Evolutionary conservation across 805 yeast genomes (phyloP).

Genomic region (Dipodascus albidus): DNA sequence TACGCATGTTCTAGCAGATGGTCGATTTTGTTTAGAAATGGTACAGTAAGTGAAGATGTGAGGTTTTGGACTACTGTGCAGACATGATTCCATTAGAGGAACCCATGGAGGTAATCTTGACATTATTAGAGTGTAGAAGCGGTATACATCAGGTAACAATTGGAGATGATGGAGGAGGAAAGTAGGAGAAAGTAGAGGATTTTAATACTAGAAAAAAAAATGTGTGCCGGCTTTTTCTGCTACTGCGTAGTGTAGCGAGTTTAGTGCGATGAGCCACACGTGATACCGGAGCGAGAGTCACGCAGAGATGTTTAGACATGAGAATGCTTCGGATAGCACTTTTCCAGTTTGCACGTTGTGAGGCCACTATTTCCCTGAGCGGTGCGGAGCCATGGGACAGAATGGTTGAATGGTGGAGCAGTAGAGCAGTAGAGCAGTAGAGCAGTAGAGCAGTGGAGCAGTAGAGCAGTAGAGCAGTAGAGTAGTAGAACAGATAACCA

Average conservation of each 20-base stretch:
- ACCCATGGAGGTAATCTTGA: slow-evolving; percentile 67
- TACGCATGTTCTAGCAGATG: slow-evolving; percentile 60
- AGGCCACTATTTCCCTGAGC: too few species aligned
- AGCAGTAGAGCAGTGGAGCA: too few species aligned
- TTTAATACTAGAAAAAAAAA: background rate
- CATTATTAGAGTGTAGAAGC: slow-evolving; percentile 10
- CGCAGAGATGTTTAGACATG: too few species aligned
- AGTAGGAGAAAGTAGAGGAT: background rate
- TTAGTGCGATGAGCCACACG: slow-evolving; percentile 3
- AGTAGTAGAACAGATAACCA: too few species aligned
- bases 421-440: too few species aligned
- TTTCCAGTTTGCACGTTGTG: too few species aligned
- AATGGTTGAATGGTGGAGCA: too few species aligned
- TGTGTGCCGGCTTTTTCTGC: too few species aligned
- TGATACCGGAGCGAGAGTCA: slow-evolving; percentile 5
- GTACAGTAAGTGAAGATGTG: slow-evolving; percentile 60
- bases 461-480: too few species aligned
- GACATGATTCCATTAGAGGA: slow-evolving; percentile 46
- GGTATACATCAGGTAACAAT: background rate
- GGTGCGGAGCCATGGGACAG: too few species aligned
- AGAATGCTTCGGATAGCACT: too few species aligned
- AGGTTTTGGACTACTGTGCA: slow-evolving; percentile 43
- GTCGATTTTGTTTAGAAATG: slow-evolving; percentile 35
- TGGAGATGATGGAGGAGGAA: background rate
- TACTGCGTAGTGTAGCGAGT: background rate